These are phyloP conservation scores for Colletotrichum scovillei DNA, from an alignment of 2,329 filamentous ascomycete species.

Conservation along the genomic window DNA sequence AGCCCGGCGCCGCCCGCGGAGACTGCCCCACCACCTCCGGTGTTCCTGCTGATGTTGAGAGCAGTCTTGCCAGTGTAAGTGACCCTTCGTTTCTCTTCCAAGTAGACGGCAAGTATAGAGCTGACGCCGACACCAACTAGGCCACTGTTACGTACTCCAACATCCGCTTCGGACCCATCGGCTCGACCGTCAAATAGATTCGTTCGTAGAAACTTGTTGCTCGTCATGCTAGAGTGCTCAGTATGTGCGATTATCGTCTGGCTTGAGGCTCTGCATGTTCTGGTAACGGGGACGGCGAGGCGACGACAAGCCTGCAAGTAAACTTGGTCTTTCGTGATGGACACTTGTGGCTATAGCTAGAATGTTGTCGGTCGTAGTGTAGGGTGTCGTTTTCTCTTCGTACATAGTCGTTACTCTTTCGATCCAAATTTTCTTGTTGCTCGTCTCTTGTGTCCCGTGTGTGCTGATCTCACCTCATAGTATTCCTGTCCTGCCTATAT, in stretches of 20 bases:
- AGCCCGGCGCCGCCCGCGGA: constrained; percentile 41
- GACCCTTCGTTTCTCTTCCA: no score
- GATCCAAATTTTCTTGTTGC: neutral
- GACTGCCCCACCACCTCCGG: constrained; percentile 40
- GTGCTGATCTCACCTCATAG: neutral
- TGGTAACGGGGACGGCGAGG: neutral
- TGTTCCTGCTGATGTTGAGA: constrained; percentile 40
- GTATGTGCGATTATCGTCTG: neutral
- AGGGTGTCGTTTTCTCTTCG: neutral
- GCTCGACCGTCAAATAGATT: constrained; percentile 48
- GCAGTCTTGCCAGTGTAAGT: constrained; percentile 36
- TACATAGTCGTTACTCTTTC: neutral
- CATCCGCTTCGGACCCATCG: constrained; percentile 58
- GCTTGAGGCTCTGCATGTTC: neutral
- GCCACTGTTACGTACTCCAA: constrained; percentile 58
- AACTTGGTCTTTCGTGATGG: neutral
- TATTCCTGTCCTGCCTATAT: neutral
- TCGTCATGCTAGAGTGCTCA: neutral
- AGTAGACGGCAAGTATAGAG: neutral
- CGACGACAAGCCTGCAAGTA: neutral
- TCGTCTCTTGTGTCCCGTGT: neutral
- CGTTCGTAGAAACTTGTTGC: neutral
- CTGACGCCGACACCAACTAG: constrained; percentile 18
- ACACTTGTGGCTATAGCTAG: neutral
- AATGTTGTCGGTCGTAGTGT: neutral